Conservation (phyloP, 768 basidiomycete genomes). For the Pseudohyphozyma bogoriensis region DNA sequence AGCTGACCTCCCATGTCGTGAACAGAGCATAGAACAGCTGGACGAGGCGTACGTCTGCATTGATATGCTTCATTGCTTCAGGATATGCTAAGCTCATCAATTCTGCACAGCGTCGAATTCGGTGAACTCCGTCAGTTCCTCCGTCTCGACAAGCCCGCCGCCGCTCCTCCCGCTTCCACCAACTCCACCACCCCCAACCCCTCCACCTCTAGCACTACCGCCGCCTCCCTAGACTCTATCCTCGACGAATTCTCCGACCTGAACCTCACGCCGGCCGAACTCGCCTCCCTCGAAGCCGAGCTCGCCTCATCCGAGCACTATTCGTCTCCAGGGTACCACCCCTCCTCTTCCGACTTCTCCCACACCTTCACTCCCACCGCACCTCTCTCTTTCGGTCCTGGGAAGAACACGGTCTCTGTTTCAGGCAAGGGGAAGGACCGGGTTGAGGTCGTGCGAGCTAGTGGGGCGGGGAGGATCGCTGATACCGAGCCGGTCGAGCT, state of each 20-base stretch:
- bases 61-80: not conserved
- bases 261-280: conserved; percentile 14
- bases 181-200: not conserved
- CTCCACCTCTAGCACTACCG: not conserved
- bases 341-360: not conserved
- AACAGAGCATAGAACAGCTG: conserved; percentile 17
- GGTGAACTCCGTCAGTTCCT: conserved; percentile 27
- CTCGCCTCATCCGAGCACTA: conserved; percentile 2
- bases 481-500: conserved; percentile 1
- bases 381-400: not conserved
- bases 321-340: not conserved
- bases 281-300: conserved; percentile 19
- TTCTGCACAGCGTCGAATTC: conserved; percentile 26
- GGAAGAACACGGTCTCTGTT: not conserved
- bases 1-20: not conserved
- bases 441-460: conserved; percentile 20
- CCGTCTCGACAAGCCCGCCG: conserved; percentile 5
- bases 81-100: not conserved
- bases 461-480: too few relatives aligned
- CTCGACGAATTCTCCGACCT: conserved; percentile 28
- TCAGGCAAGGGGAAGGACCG: conserved; percentile 1
- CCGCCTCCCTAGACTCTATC: too few relatives aligned
- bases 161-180: not conserved
- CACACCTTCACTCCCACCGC: not conserved
- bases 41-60: conserved; percentile 28